Conservation (phyloP, 129 eudicot species). For the Flaveria ramosissima region DNA sequence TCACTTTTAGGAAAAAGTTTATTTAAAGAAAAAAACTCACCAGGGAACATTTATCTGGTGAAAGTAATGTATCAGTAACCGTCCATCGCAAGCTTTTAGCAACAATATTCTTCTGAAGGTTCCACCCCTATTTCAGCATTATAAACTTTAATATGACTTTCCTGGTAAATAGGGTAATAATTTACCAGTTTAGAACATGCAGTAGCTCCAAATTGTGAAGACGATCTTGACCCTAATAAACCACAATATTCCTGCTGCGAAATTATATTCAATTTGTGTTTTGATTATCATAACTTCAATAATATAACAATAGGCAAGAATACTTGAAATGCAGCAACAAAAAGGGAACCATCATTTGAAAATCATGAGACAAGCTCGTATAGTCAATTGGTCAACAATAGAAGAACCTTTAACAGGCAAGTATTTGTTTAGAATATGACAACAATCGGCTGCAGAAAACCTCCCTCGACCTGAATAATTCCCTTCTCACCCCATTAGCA, state of each 20-base stretch:
- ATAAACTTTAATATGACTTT: conserved; percentile 82
- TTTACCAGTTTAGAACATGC: conserved; percentile 10
- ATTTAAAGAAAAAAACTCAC: background rate
- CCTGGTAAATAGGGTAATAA: conserved; percentile 44
- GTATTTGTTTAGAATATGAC: conserved; percentile 68
- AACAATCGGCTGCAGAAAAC: conserved; percentile 62
- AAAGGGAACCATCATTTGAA: conserved; percentile 69
- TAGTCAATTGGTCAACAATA: conserved; percentile 69
- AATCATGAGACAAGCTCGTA: conserved; percentile 86
- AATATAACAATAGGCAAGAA: background rate
- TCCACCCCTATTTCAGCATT: conserved; percentile 82
- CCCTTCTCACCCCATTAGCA: conserved; percentile 88
- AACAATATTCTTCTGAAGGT: conserved; percentile 69
- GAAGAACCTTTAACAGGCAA: conserved; percentile 73
- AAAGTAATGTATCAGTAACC: conserved; percentile 81
- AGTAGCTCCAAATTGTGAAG: conserved; percentile 5
- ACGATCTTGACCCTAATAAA: background rate
- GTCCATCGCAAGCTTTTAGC: conserved; percentile 96
- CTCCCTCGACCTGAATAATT: conserved; percentile 83
- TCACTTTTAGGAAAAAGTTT: background rate
- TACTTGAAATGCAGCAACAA: conserved; percentile 17
- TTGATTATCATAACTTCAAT: conserved; percentile 4
- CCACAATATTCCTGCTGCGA: background rate
- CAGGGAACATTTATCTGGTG: too few relatives aligned
- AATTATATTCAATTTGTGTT: conserved; percentile 5